Conservation (phyloP, 2,329 filamentous ascomycete genomes). For the Cordyceps tenuipes region DNA sequence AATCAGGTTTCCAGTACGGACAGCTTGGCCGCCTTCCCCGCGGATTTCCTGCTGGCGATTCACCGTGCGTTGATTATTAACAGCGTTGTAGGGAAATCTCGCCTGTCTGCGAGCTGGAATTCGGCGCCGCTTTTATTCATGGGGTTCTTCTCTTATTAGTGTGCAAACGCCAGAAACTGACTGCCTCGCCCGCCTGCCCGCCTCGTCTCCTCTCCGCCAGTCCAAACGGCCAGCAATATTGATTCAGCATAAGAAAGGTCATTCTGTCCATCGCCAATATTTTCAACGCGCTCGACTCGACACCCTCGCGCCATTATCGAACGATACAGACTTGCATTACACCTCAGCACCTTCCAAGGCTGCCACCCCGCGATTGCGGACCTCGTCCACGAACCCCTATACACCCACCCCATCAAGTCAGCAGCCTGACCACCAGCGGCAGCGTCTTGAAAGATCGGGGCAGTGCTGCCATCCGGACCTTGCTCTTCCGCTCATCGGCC, state of each 20-base stretch:
- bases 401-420: conserved; percentile 8
- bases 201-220: neutral
- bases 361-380: conserved; percentile 11
- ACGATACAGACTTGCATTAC: neutral
- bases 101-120: neutral
- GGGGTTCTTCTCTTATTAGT: neutral
- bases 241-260: neutral
- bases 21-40: neutral
- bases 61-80: conserved; percentile 3
- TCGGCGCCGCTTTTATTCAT: conserved; percentile 3
- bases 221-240: neutral
- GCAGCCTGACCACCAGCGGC: neutral
- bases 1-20: neutral
- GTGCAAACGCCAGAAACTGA: conserved; percentile 4
- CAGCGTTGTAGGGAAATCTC: neutral
- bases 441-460: conserved; percentile 4
- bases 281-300: neutral
- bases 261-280: neutral
- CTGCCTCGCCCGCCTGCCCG: neutral
- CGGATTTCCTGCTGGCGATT: neutral
- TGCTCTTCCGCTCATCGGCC: neutral
- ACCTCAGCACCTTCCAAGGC: neutral
- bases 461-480: neutral
- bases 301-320: neutral
- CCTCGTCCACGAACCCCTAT: conserved; percentile 8